phyloP scores from a whole-genome alignment of 2,329 filamentous ascomycete genomes.

The Chlorencoelia australis region DNA sequence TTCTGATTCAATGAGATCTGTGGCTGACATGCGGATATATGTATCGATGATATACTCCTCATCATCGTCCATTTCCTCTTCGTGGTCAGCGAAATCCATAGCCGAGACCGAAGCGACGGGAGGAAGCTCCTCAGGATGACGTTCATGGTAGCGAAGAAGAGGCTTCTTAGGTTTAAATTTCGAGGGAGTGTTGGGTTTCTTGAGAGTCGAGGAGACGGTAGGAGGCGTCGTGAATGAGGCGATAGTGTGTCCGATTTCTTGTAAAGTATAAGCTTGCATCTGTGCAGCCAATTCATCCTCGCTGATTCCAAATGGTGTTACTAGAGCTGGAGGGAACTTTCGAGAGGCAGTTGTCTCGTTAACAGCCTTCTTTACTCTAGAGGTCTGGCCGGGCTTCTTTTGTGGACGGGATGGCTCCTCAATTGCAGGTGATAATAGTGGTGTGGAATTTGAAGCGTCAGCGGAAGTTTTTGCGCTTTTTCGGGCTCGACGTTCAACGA shows the following conservation, averaged over 20 bases:
- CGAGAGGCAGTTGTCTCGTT: not conserved
- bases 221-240: constrained; percentile 11
- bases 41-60: constrained; percentile 55
- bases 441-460: too few species aligned
- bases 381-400: constrained; percentile 21
- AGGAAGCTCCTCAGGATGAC: constrained; percentile 39
- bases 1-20: constrained; percentile 43
- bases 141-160: constrained; percentile 43
- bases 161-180: constrained; percentile 48
- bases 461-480: too few species aligned
- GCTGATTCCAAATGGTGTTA: constrained; percentile 29
- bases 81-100: constrained; percentile 29
- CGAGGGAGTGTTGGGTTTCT: constrained; percentile 15
- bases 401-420: constrained; percentile 5
- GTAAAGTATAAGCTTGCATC: constrained; percentile 49
- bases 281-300: constrained; percentile 39
- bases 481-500: constrained; percentile 42
- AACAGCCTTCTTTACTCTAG: constrained; percentile 7
- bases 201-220: constrained; percentile 4
- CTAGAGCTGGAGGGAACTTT: constrained; percentile 16
- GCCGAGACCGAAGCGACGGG: constrained; percentile 11
- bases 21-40: constrained; percentile 50
- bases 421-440: too few species aligned
- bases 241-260: constrained; percentile 39
- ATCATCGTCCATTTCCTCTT: constrained; percentile 37